Percentiles rank a stretch among this genome's conserved stretches.
phyloP scores from a whole-genome alignment of 805 yeast genomes.

The Lachancea fermentati region DNA sequence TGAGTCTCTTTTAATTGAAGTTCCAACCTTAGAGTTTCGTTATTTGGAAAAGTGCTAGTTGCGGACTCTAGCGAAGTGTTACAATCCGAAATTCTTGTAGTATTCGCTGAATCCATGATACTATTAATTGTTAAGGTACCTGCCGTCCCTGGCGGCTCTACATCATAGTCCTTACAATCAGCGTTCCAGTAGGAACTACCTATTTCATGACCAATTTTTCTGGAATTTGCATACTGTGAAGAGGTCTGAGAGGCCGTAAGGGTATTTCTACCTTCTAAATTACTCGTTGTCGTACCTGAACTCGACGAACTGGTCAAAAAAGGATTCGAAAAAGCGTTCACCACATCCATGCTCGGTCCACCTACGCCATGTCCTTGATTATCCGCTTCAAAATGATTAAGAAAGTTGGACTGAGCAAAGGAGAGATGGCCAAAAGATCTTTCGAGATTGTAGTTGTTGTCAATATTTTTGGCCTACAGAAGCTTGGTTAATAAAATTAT shows the following conservation, averaged over 20 bases:
- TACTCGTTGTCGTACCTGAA: background rate
- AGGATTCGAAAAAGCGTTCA: background rate
- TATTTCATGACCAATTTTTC: background rate
- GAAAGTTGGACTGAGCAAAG: slow-evolving; percentile 4
- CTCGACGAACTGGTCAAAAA: background rate
- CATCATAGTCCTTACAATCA: slow-evolving; percentile 6
- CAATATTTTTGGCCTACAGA: background rate
- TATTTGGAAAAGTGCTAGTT: slow-evolving; percentile 13
- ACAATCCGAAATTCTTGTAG: slow-evolving; percentile 9
- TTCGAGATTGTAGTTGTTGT: slow-evolving; percentile 5
- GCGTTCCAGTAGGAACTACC: slow-evolving; percentile 4
- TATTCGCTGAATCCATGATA: slow-evolving; percentile 9
- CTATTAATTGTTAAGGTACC: slow-evolving; percentile 7
- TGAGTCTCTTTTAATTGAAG: slow-evolving; percentile 51
- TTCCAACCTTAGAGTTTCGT: slow-evolving; percentile 43
- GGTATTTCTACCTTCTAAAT: background rate
- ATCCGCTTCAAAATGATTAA: background rate
- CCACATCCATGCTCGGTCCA: background rate
- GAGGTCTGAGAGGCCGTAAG: background rate
- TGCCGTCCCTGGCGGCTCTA: slow-evolving; percentile 2
- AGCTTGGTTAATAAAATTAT: no score
- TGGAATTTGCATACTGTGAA: background rate
- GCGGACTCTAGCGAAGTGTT: slow-evolving; percentile 10
- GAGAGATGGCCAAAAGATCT: slow-evolving; percentile 6
- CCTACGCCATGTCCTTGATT: background rate